Base-by-base conservation (phyloP, 805 yeast species). In the Ogataea siamensis region DNA sequence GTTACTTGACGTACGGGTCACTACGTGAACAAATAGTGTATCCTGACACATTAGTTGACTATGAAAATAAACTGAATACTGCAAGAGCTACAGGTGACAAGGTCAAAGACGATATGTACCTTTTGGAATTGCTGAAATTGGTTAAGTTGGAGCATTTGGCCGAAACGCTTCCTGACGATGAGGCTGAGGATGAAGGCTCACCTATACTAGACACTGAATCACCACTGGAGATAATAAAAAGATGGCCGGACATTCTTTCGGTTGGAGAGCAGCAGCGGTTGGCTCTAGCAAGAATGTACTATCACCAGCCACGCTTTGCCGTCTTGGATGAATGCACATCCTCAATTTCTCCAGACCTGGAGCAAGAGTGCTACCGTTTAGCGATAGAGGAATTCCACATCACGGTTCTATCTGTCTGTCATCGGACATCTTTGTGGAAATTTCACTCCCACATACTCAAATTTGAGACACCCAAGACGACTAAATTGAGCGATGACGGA, bases 271-370 rank as follows among this genome's bases (percentile, higher is more conserved):
- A 89, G 60, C 97, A 89, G 60, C 70, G 96, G 51, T 70, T 89
- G 47, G 96, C 96, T 10, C 82, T 91, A 84, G 96, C 95, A 2
- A 74, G 97, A 53, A 70, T 89, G 62, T 89, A 85, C 57, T 89
- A 88, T 57, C 96, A 89, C 61, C 73, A 74, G 53, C 98, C 98
- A 2, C 83, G 79, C 60, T 89, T 88, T 70, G 98, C 98, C 0
- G 95, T 89, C 17, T 68, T 89, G 47, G 98, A 89, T 64, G 98
- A 89, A 66, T 89, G 96, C 62, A 89, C 98, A 1, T 87, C 96
- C 3, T 91, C 95, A 1, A 95, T 89, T 2, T 81, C 96, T 0
- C 86, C 93, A 8, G 85, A 83, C 43, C 82, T 88, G 78, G 98
- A 89, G 58, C 87, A 83, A 45, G 78, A 81, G 51, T 88, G 91